Conservation (phyloP, 73 alveolate species). For the Tetrahymena borealis region DNA sequence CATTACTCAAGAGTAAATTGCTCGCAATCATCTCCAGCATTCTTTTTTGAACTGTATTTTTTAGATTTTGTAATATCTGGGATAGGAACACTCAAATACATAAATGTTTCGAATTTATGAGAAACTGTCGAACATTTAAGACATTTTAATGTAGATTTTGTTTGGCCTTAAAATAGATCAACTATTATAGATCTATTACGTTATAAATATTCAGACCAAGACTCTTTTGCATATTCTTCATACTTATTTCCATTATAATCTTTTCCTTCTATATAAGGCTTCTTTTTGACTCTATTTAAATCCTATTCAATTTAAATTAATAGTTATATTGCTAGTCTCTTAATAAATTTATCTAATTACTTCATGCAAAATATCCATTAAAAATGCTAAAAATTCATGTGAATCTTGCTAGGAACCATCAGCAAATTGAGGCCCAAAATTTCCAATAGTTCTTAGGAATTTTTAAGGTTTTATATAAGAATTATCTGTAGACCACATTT, state of each 20-base stretch:
- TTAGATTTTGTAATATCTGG: constrained; percentile 4
- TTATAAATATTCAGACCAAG: constrained; percentile 66
- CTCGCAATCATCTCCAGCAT: constrained; percentile 50
- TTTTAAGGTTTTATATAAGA: constrained; percentile 2
- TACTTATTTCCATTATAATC: constrained; percentile 3
- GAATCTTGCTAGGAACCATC: constrained; percentile 83
- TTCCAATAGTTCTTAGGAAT: neutral
- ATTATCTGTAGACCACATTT: neutral
- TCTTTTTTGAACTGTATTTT: constrained; percentile 1
- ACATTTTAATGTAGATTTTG: constrained; percentile 51
- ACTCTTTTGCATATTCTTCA: constrained; percentile 44
- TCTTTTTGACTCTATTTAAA: constrained; percentile 40
- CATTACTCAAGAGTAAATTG: constrained; percentile 57
- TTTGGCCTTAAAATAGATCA: constrained; percentile 85
- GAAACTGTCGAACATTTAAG: constrained; percentile 46
- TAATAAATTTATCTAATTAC: neutral
- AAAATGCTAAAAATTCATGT: constrained; percentile 91
- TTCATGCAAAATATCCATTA: constrained; percentile 92
- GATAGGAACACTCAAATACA: constrained; percentile 83
- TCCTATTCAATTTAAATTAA: neutral
- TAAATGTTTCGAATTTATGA: constrained; percentile 75
- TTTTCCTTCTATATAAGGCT: constrained; percentile 50
- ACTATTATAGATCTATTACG: constrained; percentile 76
- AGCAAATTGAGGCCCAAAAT: constrained; percentile 48
- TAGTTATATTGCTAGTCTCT: constrained; percentile 65